A percentile compares a stretch with the other conserved stretches of the same genome.
Conservation (phyloP, 2,329 filamentous ascomycete genomes). For the Xylaria sp. region DNA sequence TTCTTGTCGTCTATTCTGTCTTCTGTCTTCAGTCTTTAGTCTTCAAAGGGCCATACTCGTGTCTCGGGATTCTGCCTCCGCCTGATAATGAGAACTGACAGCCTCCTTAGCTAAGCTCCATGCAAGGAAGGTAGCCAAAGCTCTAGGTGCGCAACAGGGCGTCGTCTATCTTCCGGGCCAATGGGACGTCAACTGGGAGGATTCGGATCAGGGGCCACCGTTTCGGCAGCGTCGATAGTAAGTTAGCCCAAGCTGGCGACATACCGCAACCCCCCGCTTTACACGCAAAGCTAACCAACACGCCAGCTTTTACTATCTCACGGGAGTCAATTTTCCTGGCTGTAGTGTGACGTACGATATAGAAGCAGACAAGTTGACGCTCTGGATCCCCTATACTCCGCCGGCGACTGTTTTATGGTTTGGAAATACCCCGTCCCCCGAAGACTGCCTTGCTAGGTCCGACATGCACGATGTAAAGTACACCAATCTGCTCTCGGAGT, state of each 20-base stretch:
- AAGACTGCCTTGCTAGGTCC: conserved; percentile 70
- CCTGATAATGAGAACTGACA: conserved; percentile 23
- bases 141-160: conserved; percentile 61
- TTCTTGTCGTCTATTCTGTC: neutral
- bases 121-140: conserved; percentile 65
- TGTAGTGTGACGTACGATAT: conserved; percentile 69
- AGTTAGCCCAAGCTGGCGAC: conserved; percentile 40
- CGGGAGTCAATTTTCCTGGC: conserved; percentile 65
- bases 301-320: conserved; percentile 68
- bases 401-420: conserved; percentile 71
- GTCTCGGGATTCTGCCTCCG: neutral
- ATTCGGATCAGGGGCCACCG: conserved; percentile 66
- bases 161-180: conserved; percentile 68
- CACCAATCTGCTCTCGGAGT: conserved; percentile 58
- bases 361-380: conserved; percentile 68
- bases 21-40: conserved; percentile 2
- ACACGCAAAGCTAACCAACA: conserved; percentile 5
- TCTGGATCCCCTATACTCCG: conserved; percentile 79
- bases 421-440: conserved; percentile 68
- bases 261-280: neutral
- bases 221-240: conserved; percentile 71
- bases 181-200: conserved; percentile 62
- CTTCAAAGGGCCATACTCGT: too few relatives aligned
- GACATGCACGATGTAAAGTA: conserved; percentile 79
- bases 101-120: conserved; percentile 62